Conservation (phyloP, 495 filamentous ascomycete species). For the Hypoxylon perforatum region DNA sequence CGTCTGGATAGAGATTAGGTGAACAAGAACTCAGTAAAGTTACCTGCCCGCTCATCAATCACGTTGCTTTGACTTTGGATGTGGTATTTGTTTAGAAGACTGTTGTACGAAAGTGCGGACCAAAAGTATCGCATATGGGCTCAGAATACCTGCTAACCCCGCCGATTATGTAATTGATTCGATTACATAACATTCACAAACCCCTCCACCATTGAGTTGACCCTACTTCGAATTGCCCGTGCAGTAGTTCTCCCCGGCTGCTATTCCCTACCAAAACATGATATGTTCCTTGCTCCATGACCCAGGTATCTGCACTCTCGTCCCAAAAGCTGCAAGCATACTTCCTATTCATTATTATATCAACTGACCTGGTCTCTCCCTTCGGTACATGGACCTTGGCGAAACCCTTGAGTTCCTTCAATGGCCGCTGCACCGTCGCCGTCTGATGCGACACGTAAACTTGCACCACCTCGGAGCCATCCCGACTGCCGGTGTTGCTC, state of each 20-base stretch:
- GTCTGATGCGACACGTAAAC: constrained; percentile 10
- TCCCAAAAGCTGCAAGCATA: neutral
- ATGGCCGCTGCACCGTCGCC: neutral
- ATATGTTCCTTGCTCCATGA: neutral
- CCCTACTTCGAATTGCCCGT: neutral
- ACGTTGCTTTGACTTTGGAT: no score
- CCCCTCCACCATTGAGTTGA: neutral
- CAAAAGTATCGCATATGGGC: no score
- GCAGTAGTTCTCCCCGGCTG: neutral
- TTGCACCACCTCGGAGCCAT: constrained; percentile 49
- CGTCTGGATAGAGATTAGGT: no score
- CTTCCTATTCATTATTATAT: neutral
- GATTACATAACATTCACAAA: no score
- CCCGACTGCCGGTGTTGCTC: constrained; percentile 55
- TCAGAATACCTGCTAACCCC: no score
- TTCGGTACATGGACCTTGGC: neutral
- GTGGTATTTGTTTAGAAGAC: no score
- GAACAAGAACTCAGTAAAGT: no score
- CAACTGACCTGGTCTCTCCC: neutral
- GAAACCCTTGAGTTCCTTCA: neutral
- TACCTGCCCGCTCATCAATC: no score
- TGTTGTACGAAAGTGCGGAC: no score
- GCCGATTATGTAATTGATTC: no score
- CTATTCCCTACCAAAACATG: neutral
- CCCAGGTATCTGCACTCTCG: neutral